Percentiles rank a stretch among this genome's conserved stretches.
phyloP scores from a whole-genome alignment of 1,284 basidiomycete species.

The Tilletia setariae region DNA sequence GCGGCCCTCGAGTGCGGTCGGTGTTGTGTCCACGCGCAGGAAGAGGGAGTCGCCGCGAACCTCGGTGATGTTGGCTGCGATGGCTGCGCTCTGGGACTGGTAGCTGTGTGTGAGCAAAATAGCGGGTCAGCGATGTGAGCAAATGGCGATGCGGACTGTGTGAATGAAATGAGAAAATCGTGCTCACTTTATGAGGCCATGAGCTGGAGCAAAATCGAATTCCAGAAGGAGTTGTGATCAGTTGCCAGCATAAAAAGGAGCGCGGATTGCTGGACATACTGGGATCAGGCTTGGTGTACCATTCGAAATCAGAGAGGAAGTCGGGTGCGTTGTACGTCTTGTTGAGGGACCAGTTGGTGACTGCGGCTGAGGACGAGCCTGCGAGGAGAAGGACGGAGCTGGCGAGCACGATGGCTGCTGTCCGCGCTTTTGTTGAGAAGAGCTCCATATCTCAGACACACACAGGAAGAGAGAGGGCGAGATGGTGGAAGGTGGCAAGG shows the following conservation, averaged over 20 bases:
- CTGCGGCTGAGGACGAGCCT: too few relatives aligned
- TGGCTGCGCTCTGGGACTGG: background rate
- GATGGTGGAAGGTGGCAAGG: too few relatives aligned
- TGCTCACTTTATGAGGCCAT: slow-evolving; percentile 7
- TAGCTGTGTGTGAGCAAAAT: background rate
- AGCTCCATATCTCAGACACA: too few relatives aligned
- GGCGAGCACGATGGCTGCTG: too few relatives aligned
- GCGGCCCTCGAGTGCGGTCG: slow-evolving; percentile 30
- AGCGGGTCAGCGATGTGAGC: too few relatives aligned
- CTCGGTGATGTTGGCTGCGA: background rate
- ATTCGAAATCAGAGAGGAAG: slow-evolving; percentile 39
- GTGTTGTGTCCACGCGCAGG: slow-evolving; percentile 41
- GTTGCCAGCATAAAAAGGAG: too few relatives aligned
- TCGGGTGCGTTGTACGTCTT: slow-evolving; percentile 18
- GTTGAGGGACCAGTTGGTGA: background rate
- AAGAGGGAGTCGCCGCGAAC: slow-evolving; percentile 19
- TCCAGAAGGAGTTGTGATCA: too few relatives aligned
- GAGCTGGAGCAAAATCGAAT: background rate
- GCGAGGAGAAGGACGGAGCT: background rate
- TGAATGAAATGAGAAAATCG: too few relatives aligned
- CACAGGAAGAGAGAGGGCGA: too few relatives aligned
- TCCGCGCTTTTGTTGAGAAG: too few relatives aligned
- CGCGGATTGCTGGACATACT: background rate
- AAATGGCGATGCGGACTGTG: too few relatives aligned
- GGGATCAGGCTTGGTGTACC: slow-evolving; percentile 37